Base-by-base conservation (phyloP, 805 yeast genomes). In the Hanseniaspora clermontiae region DNA sequence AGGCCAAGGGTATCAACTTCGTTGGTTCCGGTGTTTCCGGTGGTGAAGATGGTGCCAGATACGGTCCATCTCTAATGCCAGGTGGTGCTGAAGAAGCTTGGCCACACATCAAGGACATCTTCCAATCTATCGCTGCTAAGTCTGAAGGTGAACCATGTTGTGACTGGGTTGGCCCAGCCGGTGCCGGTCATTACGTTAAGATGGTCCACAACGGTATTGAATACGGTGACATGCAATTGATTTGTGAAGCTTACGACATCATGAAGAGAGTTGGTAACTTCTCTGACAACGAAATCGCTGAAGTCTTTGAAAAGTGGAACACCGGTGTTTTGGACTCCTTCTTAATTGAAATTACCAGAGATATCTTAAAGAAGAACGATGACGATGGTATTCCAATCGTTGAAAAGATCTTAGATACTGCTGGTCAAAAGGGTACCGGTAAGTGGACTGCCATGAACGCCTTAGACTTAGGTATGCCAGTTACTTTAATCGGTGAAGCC, bases 141-240 rank as follows among this genome's bases (percentile, higher is more conserved):
- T 74, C 95, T 60, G 96, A 93, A 69, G 96, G 96, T 66, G 97
- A 93, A 78, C 96, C 98, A 70, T 91, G 98, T 77, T 91, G 98
- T 78, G 98, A 91, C 82, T 91, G 98, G 98, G 97, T 91, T 66
- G 98, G 98, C 68, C 95, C 91, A 65, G 96, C 95, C 60, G 98
- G 98, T 74, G 82, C 97, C 49, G 98, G 98, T 68, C 98, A 91
- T 76, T 91, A 84, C 76, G 97, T 91, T 71, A 91, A 91, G 80
- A 93, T 93, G 98, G 97, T 93, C 62, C 98, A 91, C 81, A 91
- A 91, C 73, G 98, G 98, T 86, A 91, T 91, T 66, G 98, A 91
- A 77, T 91, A 91, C 74, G 98, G 97, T 81, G 98, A 91, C 76
- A 91, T 91, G 98, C 98, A 91, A 78, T 81, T 91, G 79, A 91